phyloP scores from a whole-genome alignment of 2,329 filamentous ascomycete species.

The Cytospora piceae region DNA sequence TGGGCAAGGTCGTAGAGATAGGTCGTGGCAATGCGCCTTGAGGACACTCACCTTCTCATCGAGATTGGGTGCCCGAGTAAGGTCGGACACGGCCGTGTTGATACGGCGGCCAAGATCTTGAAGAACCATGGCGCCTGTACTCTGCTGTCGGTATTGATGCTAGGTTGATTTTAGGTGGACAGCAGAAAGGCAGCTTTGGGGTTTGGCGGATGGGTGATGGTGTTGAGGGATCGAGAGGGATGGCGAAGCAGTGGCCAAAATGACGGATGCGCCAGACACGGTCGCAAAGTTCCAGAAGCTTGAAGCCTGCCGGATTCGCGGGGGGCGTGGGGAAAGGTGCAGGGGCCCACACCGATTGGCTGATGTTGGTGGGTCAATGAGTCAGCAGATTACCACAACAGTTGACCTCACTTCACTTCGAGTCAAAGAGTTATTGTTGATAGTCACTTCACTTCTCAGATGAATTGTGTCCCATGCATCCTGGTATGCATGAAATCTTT shows the following conservation, averaged over 20 bases:
- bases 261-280: constrained; percentile 4
- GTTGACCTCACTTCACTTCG: not conserved
- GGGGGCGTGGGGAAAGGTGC: not conserved
- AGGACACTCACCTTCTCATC: constrained; percentile 79
- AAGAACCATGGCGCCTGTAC: constrained; percentile 75
- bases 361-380: not conserved
- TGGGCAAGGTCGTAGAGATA: constrained; percentile 16
- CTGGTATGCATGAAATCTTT: too few species aligned
- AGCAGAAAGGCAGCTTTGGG: constrained; percentile 3
- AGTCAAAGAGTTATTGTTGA: too few species aligned
- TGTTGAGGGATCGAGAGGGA: not conserved
- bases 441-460: too few species aligned
- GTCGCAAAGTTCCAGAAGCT: constrained; percentile 5
- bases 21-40: not conserved
- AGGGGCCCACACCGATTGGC: not conserved
- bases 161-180: constrained; percentile 16
- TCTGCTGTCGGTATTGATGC: constrained; percentile 8
- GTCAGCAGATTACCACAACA: not conserved
- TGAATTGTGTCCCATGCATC: too few species aligned
- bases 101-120: constrained; percentile 99
- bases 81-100: constrained; percentile 91
- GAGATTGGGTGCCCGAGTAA: constrained; percentile 88
- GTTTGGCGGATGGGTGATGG: not conserved
- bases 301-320: not conserved
- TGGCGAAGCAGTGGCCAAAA: constrained; percentile 2